phyloP scores from a whole-genome alignment of 1,139 yeast species.

The Candida frijolesensis region DNA sequence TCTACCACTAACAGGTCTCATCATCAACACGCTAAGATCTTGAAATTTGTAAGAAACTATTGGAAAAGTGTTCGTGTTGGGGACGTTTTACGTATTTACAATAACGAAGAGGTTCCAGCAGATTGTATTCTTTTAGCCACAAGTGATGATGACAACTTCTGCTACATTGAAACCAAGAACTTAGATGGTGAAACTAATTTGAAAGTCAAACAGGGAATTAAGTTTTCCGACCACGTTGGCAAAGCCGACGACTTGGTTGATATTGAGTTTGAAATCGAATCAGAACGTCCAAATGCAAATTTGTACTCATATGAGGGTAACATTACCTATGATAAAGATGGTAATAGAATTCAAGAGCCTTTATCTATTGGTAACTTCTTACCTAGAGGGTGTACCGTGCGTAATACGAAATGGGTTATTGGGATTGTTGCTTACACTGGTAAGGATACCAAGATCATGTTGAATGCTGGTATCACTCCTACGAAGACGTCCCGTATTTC shows the following conservation, averaged over 20 bases:
- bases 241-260: conserved; percentile 74
- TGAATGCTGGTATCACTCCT: conserved; percentile 92
- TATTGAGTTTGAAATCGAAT: conserved; percentile 80
- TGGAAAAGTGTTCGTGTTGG: conserved; percentile 95
- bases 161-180: conserved; percentile 92
- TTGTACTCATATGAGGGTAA: conserved; percentile 87
- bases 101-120: conserved; percentile 93
- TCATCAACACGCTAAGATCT: conserved; percentile 18
- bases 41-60: conserved; percentile 34
- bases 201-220: conserved; percentile 75
- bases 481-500: conserved; percentile 84
- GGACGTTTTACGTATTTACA: conserved; percentile 79
- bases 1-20: conserved; percentile 30
- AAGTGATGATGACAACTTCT: conserved; percentile 86
- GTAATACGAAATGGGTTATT: conserved; percentile 93
- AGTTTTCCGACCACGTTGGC: conserved; percentile 58
- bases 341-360: conserved; percentile 65
- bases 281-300: conserved; percentile 87
- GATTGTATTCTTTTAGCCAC: conserved; percentile 80
- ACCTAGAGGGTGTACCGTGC: conserved; percentile 86
- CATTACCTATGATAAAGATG: conserved; percentile 59
- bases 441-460: conserved; percentile 86
- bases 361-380: conserved; percentile 77
- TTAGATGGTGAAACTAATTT: conserved; percentile 96
- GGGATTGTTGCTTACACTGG: conserved; percentile 93